These are phyloP conservation scores for Glycine soja DNA, from an alignment of 306 rosid genomes.

Conservation along the genomic window DNA sequence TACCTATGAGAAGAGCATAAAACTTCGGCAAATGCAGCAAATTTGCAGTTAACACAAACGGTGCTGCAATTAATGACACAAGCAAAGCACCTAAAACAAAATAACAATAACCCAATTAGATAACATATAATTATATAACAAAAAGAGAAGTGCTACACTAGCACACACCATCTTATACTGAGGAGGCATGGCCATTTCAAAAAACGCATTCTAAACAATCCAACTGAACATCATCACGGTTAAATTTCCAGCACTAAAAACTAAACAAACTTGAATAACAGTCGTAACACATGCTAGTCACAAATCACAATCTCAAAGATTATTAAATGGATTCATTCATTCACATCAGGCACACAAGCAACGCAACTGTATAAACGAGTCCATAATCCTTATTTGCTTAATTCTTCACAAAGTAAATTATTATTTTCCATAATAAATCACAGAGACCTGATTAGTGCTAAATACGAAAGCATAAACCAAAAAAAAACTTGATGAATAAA, in stretches of 20 bases:
- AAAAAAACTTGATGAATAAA: not conserved
- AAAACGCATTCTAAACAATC: slow-evolving; percentile 26
- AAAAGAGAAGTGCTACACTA: not conserved
- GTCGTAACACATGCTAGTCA: not conserved
- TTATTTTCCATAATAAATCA: not conserved
- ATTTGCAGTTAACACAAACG: slow-evolving; percentile 59
- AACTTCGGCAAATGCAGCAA: slow-evolving; percentile 81
- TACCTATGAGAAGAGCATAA: slow-evolving; percentile 74
- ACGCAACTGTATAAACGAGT: not conserved
- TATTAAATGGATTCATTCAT: slow-evolving; percentile 2
- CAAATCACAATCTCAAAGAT: not conserved
- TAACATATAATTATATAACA: slow-evolving; percentile 1
- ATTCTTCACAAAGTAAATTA: slow-evolving; percentile 4
- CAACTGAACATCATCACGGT: slow-evolving; percentile 16
- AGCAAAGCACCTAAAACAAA: slow-evolving; percentile 70
- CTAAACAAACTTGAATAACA: slow-evolving; percentile 19
- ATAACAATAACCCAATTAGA: slow-evolving; percentile 29
- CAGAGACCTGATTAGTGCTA: slow-evolving; percentile 5
- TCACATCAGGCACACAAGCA: slow-evolving; percentile 4
- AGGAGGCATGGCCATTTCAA: slow-evolving; percentile 10
- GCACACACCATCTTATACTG: not conserved
- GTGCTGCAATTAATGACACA: slow-evolving; percentile 73
- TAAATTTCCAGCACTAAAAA: not conserved
- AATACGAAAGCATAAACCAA: slow-evolving; percentile 25
- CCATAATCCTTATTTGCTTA: not conserved